phyloP scores from a whole-genome alignment of 164 flowering plant species.

The Liquidambar formosana region DNA sequence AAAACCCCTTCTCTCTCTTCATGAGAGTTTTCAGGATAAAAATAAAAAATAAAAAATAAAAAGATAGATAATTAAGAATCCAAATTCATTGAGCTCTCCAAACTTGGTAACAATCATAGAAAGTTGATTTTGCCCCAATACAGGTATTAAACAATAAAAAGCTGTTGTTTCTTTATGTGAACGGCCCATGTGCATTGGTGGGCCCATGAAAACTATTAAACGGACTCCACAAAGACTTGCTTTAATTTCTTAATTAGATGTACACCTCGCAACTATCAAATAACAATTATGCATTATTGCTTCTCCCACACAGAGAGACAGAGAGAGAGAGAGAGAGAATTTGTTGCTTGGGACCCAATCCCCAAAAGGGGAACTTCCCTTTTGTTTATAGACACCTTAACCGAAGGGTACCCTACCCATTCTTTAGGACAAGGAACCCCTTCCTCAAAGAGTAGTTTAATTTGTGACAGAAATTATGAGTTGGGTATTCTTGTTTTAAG shows the following conservation, averaged over 20 bases:
- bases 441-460: constrained; percentile 5
- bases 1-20: too few relatives aligned
- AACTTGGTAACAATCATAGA: constrained; percentile 8
- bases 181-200: constrained; percentile 56
- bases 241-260: constrained; percentile 21
- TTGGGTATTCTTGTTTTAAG: constrained; percentile 5
- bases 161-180: constrained; percentile 31
- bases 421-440: constrained; percentile 20
- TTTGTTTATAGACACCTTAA: constrained; percentile 10
- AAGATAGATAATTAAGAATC: background rate
- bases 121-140: constrained; percentile 15
- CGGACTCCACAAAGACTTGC: constrained; percentile 46
- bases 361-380: constrained; percentile 22
- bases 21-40: too few relatives aligned
- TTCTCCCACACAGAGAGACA: too few relatives aligned
- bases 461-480: constrained; percentile 9
- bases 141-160: constrained; percentile 21
- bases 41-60: too few relatives aligned
- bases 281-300: constrained; percentile 32
- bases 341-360: constrained; percentile 28
- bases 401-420: constrained; percentile 15
- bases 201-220: constrained; percentile 38
- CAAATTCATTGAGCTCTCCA: constrained; percentile 4
- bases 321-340: constrained; percentile 21
- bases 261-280: constrained; percentile 35